A percentile compares a stretch with the other conserved stretches of the same genome.
These are phyloP conservation scores for Coelastrella sp. DNA, from an alignment of 139 green algal species.

Conservation along the genomic window DNA sequence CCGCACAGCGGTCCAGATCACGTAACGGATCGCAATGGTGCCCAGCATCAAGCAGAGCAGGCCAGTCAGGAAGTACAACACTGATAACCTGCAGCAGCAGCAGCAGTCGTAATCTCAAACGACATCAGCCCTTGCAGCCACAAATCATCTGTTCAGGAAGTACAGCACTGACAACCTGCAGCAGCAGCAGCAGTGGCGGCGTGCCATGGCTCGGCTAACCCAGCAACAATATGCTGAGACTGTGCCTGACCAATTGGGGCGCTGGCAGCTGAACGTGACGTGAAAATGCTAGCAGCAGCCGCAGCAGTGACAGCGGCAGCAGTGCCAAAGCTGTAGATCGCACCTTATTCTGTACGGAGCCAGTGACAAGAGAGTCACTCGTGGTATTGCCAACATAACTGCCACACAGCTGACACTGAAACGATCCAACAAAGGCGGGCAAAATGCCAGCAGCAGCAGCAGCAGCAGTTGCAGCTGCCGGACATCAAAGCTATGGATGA, in stretches of 20 bases:
- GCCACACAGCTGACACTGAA: neutral
- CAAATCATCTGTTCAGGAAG: neutral
- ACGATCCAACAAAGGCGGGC: neutral
- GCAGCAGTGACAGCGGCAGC: no score
- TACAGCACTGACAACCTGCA: neutral
- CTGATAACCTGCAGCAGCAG: constrained; percentile 22
- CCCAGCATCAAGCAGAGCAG: constrained; percentile 45
- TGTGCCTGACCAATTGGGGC: no score
- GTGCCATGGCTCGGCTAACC: no score
- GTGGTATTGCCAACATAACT: constrained; percentile 56
- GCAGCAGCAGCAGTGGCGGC: neutral
- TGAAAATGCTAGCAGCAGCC: neutral
- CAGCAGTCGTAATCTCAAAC: neutral
- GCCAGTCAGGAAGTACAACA: constrained; percentile 28
- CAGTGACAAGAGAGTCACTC: constrained; percentile 37
- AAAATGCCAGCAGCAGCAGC: neutral
- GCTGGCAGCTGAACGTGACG: no score
- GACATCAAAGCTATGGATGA: neutral
- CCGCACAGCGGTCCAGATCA: constrained; percentile 78
- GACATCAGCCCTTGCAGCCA: neutral
- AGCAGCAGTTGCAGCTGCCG: neutral
- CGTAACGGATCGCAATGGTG: constrained; percentile 78
- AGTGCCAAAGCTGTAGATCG: neutral
- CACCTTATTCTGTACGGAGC: neutral
- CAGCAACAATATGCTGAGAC: no score